Base-by-base conservation (phyloP, 768 basidiomycete genomes). In the Xanthoconium purpureum region DNA sequence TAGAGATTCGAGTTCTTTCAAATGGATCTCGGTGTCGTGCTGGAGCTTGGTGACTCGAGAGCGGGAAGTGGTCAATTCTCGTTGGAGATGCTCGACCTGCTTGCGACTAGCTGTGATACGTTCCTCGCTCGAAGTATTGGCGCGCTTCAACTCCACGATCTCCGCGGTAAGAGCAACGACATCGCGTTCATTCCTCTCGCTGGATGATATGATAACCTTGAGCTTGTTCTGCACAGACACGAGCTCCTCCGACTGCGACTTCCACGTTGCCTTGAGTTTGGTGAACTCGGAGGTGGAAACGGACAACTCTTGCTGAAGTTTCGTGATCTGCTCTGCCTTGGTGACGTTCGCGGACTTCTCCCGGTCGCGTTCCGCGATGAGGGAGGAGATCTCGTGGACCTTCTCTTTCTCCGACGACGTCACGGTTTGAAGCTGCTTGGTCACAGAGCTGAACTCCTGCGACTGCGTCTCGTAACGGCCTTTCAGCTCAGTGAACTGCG, bases 401-500 rank as follows among this genome's bases (percentile, higher is more conserved):
- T 47, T 47, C 32, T 32, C 38, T n/a, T 47, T 38, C 8, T 6
- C 5, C 12, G 15, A 9, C 11, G 18, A 30, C 28, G 18, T 36
- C 28, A 6, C 30, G n/a, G 12, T 20, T 3, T 46, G 44, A 7
- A 50, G 38, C n/a, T 56, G 37, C 2, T 17, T 57, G 33, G 38
- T 48, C 15, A 40, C 3, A 14, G 38, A 6, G 3, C 17, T 15
- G n/a, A 58, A 8, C 29, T 59, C 40, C 9, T 33, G 18, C 3
- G 60, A 60, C n/a, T 51, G 59, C 7, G n/a, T n/a, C 10, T 39
- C 37, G 14, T 45, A 60, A 13, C 58, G 49, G 6, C 2, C 11
- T 7, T 51, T 50, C 6, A 60, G 35, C 9, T 55, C 54, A 5
- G 49, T 12, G 36, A 55, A 20, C 11, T 48, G 47, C 9, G 39